Percentiles rank a stretch among this genome's conserved stretches.
Conservation (phyloP, 75 land plant species). For the Sequoiadendron giganteum region DNA sequence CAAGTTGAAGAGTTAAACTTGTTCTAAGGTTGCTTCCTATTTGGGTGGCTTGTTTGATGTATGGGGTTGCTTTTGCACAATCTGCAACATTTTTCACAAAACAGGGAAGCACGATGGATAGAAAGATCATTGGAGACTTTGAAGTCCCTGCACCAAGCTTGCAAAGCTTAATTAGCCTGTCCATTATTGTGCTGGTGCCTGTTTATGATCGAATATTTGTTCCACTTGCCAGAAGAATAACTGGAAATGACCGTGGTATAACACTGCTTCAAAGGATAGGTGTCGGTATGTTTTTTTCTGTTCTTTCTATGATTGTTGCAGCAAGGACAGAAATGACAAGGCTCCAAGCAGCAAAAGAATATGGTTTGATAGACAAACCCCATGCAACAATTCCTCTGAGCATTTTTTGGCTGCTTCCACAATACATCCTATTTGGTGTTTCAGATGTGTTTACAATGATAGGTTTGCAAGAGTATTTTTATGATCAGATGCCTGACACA, state of each 20-base stretch:
- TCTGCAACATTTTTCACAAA: slow-evolving; percentile 32
- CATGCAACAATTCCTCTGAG: slow-evolving; percentile 47
- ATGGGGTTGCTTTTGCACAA: slow-evolving; percentile 39
- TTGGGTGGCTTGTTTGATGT: slow-evolving; percentile 37
- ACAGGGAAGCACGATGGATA: slow-evolving; percentile 47
- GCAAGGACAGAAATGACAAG: slow-evolving; percentile 51
- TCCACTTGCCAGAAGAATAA: slow-evolving; percentile 37
- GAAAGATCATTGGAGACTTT: slow-evolving; percentile 25
- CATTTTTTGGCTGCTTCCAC: slow-evolving; percentile 64
- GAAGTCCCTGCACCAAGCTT: slow-evolving; percentile 48
- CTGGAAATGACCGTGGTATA: slow-evolving; percentile 49
- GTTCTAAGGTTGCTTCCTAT: slow-evolving; percentile 51
- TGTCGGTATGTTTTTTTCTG: slow-evolving; percentile 43
- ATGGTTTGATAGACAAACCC: slow-evolving; percentile 38
- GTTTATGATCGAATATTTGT: slow-evolving; percentile 50
- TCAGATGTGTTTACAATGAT: slow-evolving; percentile 37
- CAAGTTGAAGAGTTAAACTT: slow-evolving; percentile 49
- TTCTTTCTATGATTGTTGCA: slow-evolving; percentile 38
- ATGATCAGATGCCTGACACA: slow-evolving; percentile 55
- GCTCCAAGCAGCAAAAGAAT: slow-evolving; percentile 28
- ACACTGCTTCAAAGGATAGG: slow-evolving; percentile 51
- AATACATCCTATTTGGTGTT: slow-evolving; percentile 42
- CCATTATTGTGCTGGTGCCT: slow-evolving; percentile 36
- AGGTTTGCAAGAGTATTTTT: slow-evolving; percentile 55
- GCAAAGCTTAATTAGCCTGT: slow-evolving; percentile 19